Conservation (phyloP, 2,329 filamentous ascomycete genomes). For the Colletotrichum endophyticum region DNA sequence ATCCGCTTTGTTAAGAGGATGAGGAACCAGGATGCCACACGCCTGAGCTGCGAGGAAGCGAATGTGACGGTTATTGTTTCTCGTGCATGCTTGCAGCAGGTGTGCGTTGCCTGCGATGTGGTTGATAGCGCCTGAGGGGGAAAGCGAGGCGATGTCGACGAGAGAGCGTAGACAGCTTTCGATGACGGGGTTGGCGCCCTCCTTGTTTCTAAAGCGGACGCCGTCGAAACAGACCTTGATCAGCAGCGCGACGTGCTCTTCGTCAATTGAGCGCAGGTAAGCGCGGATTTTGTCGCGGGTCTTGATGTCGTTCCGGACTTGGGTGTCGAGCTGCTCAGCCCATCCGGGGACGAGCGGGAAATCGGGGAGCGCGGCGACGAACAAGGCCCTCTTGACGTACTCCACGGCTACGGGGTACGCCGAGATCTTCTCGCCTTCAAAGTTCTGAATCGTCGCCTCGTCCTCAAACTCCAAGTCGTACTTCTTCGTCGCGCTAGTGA, state of each 20-base stretch:
- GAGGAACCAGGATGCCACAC: constrained; percentile 78
- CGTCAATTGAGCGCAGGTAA: constrained; percentile 52
- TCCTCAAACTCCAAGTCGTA: constrained; percentile 20
- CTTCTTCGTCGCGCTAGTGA: constrained; percentile 5
- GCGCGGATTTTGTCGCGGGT: constrained; percentile 63
- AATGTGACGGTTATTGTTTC: constrained; percentile 73
- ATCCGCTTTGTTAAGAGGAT: constrained; percentile 47
- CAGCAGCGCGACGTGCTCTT: constrained; percentile 44
- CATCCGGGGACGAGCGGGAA: constrained; percentile 77
- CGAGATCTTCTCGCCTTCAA: constrained; percentile 47
- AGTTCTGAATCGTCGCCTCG: constrained; percentile 49
- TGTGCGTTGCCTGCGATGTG: constrained; percentile 52
- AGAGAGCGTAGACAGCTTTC: constrained; percentile 58
- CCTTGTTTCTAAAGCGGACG: constrained; percentile 47
- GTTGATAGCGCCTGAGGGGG: constrained; percentile 55
- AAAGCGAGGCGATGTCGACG: constrained; percentile 56
- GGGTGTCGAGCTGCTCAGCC: constrained; percentile 78
- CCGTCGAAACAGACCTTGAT: constrained; percentile 63
- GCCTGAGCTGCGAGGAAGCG: constrained; percentile 71
- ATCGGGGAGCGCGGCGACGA: constrained; percentile 52
- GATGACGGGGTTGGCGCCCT: constrained; percentile 32
- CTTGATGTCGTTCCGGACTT: constrained; percentile 72
- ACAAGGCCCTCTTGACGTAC: constrained; percentile 65
- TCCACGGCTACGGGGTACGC: constrained; percentile 73
- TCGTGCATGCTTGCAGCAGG: constrained; percentile 63